phyloP scores from a whole-genome alignment of 257 asterid species.

The Ocimum tenuiflorum region DNA sequence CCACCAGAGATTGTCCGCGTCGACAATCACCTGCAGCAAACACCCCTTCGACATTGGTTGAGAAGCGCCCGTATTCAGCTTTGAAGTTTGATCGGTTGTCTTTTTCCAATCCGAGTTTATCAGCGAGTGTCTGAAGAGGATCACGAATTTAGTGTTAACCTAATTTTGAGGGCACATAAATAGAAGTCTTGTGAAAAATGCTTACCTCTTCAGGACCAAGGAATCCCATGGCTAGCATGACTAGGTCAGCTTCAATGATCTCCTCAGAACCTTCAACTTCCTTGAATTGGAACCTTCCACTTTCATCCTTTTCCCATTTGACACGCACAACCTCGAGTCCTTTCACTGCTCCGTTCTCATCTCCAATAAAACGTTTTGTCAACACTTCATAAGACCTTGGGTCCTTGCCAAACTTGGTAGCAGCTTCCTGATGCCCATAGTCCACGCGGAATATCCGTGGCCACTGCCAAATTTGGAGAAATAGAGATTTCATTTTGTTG shows the following conservation, averaged over 20 bases:
- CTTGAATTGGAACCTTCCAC: slow-evolving; percentile 77
- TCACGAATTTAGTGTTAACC: background rate
- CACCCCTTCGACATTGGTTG: slow-evolving; percentile 78
- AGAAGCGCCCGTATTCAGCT: slow-evolving; percentile 81
- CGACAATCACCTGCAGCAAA: slow-evolving; percentile 99
- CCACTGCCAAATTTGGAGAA: slow-evolving; percentile 50
- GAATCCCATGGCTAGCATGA: slow-evolving; percentile 95
- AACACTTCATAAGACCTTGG: slow-evolving; percentile 91
- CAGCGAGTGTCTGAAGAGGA: slow-evolving; percentile 55
- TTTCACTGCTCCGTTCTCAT: slow-evolving; percentile 67
- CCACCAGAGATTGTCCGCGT: slow-evolving; percentile 92
- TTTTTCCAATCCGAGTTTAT: slow-evolving; percentile 68
- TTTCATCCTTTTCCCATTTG: slow-evolving; percentile 85
- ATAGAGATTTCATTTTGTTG: background rate
- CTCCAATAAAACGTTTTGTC: slow-evolving; percentile 86
- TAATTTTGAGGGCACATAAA: background rate
- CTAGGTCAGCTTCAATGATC: slow-evolving; percentile 78
- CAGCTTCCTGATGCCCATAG: slow-evolving; percentile 96
- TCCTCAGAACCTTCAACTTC: slow-evolving; percentile 97
- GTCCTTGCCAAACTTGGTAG: slow-evolving; percentile 85
- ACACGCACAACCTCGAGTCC: slow-evolving; percentile 78
- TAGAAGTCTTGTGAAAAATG: background rate
- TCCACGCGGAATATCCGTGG: slow-evolving; percentile 90
- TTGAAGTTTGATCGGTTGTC: slow-evolving; percentile 86
- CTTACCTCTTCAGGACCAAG: slow-evolving; percentile 98